Evolutionary conservation across 1,284 basidiomycete species (phyloP).

Genomic region (Thelephora terrestris): DNA sequence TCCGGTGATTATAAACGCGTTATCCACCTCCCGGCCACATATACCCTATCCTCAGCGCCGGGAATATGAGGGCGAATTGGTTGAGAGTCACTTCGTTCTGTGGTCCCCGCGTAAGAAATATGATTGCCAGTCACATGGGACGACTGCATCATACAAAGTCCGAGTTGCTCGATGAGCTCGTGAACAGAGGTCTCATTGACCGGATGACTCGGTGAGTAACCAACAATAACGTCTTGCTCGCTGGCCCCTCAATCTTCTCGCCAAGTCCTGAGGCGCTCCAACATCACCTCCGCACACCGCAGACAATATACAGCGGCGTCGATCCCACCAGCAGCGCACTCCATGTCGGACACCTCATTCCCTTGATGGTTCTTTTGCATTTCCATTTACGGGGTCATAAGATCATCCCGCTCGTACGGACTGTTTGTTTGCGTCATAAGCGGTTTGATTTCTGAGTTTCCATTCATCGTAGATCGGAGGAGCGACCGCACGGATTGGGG

Average conservation of each 20-base stretch:
- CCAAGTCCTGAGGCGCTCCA: slow-evolving; percentile 29
- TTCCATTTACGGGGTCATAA: slow-evolving; percentile 79
- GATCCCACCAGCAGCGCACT: slow-evolving; percentile 88
- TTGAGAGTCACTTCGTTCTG: no score
- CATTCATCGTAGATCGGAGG: slow-evolving; percentile 70
- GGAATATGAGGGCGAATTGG: no score
- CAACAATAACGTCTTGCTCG: no score
- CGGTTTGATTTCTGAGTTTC: background rate
- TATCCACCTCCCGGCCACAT: no score
- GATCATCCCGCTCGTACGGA: slow-evolving; percentile 54
- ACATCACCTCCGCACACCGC: slow-evolving; percentile 26
- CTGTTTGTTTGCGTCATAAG: background rate
- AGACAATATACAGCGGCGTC: slow-evolving; percentile 79
- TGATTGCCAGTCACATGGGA: slow-evolving; percentile 17
- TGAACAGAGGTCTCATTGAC: slow-evolving; percentile 21
- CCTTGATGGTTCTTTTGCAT: slow-evolving; percentile 79
- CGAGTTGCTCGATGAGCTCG: slow-evolving; percentile 20
- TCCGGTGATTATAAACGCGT: no score
- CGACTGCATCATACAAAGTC: slow-evolving; percentile 11
- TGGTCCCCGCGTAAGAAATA: background rate
- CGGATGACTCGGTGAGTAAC: slow-evolving; percentile 21
- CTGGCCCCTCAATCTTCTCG: background rate
- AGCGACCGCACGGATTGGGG: slow-evolving; percentile 93
- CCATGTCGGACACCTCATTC: slow-evolving; percentile 91
- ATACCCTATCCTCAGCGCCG: no score